These are phyloP conservation scores for Botryotinia convoluta DNA, from an alignment of 2,329 filamentous ascomycete species.

Conservation along the genomic window DNA sequence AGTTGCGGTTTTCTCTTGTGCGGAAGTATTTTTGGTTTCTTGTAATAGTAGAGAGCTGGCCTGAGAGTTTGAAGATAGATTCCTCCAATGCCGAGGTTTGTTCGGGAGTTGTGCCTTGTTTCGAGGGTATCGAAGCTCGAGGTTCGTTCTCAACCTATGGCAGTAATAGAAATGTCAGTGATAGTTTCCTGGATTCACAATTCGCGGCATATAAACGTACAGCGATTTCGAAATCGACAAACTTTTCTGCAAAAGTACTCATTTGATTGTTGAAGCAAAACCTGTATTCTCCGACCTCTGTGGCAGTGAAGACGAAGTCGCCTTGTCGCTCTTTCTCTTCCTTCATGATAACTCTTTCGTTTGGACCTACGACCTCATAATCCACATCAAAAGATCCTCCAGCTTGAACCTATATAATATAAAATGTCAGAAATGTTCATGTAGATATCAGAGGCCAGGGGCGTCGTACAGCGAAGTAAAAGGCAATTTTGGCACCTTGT, in stretches of 20 bases:
- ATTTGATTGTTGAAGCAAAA: conserved; percentile 99
- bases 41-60: conserved; percentile 88
- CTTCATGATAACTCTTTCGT: conserved; percentile 75
- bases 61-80: conserved; percentile 85
- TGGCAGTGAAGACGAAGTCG: conserved; percentile 96
- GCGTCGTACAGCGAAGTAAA: conserved; percentile 88
- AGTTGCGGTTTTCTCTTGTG: conserved; percentile 97
- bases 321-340: conserved; percentile 92
- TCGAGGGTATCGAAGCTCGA: conserved; percentile 77
- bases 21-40: conserved; percentile 99
- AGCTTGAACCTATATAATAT: conserved; percentile 75
- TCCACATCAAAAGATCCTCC: conserved; percentile 97
- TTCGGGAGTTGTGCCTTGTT: conserved; percentile 83
- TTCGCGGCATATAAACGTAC: conserved; percentile 51
- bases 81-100: conserved; percentile 88
- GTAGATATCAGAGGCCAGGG: not conserved
- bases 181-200: not conserved
- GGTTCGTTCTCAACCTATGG: conserved; percentile 83
- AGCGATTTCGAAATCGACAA: conserved; percentile 96
- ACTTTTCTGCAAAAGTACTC: conserved; percentile 96
- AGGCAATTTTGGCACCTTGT: conserved; percentile 84
- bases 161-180: conserved; percentile 1
- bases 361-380: conserved; percentile 81
- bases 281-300: conserved; percentile 81
- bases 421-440: conserved; percentile 9